Conservation (phyloP, 2,329 filamentous ascomycete genomes). For the Clathrospora elynae region DNA sequence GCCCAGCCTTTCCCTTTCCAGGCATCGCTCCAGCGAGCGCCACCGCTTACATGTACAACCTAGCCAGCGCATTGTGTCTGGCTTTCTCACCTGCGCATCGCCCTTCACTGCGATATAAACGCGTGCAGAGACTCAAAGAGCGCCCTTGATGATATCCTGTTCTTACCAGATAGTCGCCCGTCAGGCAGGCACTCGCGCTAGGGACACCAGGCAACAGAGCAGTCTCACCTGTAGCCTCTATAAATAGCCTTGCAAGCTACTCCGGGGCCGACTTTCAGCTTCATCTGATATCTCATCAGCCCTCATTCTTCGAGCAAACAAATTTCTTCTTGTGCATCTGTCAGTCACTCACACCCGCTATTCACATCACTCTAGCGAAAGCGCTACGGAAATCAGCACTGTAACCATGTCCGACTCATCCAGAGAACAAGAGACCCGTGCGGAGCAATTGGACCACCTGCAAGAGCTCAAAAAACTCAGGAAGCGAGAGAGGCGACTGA, state of each 20-base stretch:
- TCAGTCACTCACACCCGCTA: neutral
- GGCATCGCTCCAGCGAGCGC: too few relatives aligned
- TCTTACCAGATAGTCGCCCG: neutral
- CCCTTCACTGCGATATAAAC: too few relatives aligned
- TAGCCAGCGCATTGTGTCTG: too few relatives aligned
- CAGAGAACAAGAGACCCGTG: neutral
- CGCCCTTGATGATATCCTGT: too few relatives aligned
- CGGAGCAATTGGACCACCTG: neutral
- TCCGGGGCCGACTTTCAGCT: neutral
- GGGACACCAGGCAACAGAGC: conserved; percentile 14
- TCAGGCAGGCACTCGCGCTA: conserved; percentile 6
- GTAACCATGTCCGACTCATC: conserved; percentile 14
- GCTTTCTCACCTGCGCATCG: too few relatives aligned
- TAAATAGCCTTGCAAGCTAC: conserved; percentile 2
- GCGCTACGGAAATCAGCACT: too few relatives aligned
- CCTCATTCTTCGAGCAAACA: neutral
- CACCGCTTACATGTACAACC: too few relatives aligned
- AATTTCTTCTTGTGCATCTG: neutral
- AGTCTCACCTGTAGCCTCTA: conserved; percentile 9
- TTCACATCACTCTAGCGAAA: neutral
- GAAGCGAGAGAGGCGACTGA: neutral
- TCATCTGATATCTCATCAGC: neutral
- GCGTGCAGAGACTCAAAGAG: too few relatives aligned
- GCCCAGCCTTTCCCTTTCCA: too few relatives aligned
- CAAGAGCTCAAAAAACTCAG: neutral